Base-by-base conservation (phyloP, 345 rosid genomes). In the Rubroshorea leprosula region DNA sequence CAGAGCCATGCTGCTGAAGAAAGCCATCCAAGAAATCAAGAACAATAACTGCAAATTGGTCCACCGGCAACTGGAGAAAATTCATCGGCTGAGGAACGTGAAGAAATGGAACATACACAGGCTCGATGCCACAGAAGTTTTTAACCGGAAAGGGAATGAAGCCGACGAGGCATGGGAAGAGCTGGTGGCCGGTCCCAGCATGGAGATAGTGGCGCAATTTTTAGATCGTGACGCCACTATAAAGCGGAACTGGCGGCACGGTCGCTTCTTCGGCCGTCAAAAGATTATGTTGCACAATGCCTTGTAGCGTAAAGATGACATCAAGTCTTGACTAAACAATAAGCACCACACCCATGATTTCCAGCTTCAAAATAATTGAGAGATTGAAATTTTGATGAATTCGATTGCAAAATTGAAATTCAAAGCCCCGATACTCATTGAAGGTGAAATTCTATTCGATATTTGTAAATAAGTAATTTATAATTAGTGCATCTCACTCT, bases 61-160 rank as follows among this genome's bases (percentile, higher is more conserved):
- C 0, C 23, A 68, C 62, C 76, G 84, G 1, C 98, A 89, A 68
- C 12, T 68, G 63, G 84, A 74, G 69, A 92, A 87, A 66, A 92
- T 89, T 63, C 62, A 57, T 48, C 66, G 70, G 62, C 72, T 92
- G 2, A 76, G 72, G 41, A 69, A 68, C 53, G 39, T 60, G 13
- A 84, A 86, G 46, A 63, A 75, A 3, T 92, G 98, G 96, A 69
- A 72, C 8, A 75, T 89, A 21, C 87, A 80, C 38, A 68, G 82
- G 55, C 49, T 92, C 17, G 89, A 92, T 48, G 93, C 89, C 8
- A 86, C 90, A 0, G 67, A 80, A 35, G 95, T 79, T 49, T 84
- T 91, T 56, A 17, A 14, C 4, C 60, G 49, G 50, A 58, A 38
- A 0, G 80, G 79, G 18, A 64, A 49, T 49, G 81, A 79, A 0